Conservation (phyloP, 2,329 filamentous ascomycete species). For the Phyllosticta capitalensis region DNA sequence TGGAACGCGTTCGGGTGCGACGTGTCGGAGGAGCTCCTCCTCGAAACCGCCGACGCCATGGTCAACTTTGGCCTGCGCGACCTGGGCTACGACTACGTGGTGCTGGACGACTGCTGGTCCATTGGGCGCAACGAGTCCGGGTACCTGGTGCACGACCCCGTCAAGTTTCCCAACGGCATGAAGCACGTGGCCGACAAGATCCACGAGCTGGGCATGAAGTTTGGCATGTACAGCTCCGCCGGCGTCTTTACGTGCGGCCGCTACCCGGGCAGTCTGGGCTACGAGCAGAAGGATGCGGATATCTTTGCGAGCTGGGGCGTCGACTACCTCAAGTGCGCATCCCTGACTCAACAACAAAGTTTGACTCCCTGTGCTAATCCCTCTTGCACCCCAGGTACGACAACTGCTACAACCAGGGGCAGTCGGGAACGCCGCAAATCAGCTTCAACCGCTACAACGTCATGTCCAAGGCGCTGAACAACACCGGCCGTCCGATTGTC, state of each 20-base stretch:
- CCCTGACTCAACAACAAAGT: background rate
- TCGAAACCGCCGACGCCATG: conserved; percentile 38
- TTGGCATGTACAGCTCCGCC: conserved; percentile 45
- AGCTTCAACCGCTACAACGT: conserved; percentile 39
- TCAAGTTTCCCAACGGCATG: conserved; percentile 38
- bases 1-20: conserved; percentile 34
- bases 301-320: conserved; percentile 44
- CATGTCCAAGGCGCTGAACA: conserved; percentile 40
- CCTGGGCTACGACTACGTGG: conserved; percentile 42
- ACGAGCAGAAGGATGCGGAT: conserved; percentile 44
- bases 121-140: conserved; percentile 36
- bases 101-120: conserved; percentile 47
- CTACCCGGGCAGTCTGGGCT: conserved; percentile 37
- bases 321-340: conserved; percentile 21
- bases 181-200: conserved; percentile 37
- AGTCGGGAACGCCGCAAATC: conserved; percentile 38
- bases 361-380: background rate
- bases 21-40: conserved; percentile 36
- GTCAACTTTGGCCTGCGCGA: conserved; percentile 39
- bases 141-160: conserved; percentile 26
- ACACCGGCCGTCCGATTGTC: conserved; percentile 35
- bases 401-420: conserved; percentile 48
- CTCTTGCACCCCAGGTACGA: conserved; percentile 31
- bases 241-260: conserved; percentile 34
- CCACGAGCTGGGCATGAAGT: conserved; percentile 40